These are phyloP conservation scores for Cladophialophora exuberans DNA, from an alignment of 2,329 filamentous ascomycete genomes.

Conservation along the genomic window DNA sequence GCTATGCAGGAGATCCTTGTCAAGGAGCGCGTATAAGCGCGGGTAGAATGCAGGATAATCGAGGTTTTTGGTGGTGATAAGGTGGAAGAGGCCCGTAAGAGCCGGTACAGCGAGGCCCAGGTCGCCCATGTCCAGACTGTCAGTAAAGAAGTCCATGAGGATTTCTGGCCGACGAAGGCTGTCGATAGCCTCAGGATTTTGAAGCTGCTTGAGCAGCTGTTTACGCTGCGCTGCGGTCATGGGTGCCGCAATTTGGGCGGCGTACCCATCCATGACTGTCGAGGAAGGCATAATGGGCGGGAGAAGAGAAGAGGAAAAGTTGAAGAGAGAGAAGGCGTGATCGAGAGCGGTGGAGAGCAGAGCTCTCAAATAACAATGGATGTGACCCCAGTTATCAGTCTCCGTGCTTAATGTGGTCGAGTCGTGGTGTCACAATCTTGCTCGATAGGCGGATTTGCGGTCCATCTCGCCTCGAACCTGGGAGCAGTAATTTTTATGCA, in stretches of 20 bases:
- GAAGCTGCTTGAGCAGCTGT: conserved; percentile 62
- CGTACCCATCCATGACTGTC: conserved; percentile 30
- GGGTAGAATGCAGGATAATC: conserved; percentile 94
- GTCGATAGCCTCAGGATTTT: conserved; percentile 54
- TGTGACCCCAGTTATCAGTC: background rate
- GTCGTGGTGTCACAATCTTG: conserved; percentile 1
- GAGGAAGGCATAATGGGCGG: conserved; percentile 23
- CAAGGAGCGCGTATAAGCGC: conserved; percentile 91
- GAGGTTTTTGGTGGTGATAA: conserved; percentile 90
- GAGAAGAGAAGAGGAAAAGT: background rate
- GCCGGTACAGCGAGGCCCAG: conserved; percentile 79
- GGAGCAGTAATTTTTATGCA: conserved; percentile 11
- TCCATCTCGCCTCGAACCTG: conserved; percentile 6
- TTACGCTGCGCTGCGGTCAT: conserved; percentile 78
- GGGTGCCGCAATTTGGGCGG: conserved; percentile 35
- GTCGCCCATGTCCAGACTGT: conserved; percentile 85
- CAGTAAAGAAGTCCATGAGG: conserved; percentile 94
- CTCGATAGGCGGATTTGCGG: background rate
- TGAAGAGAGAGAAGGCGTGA: background rate
- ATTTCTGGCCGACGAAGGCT: conserved; percentile 79
- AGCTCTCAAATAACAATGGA: conserved; percentile 13
- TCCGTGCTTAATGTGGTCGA: conserved; percentile 9
- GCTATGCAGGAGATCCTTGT: conserved; percentile 84
- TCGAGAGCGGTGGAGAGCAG: conserved; percentile 19
- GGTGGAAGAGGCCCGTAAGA: conserved; percentile 88